Evolutionary conservation across 768 basidiomycete genomes (phyloP).

Genomic region (Russula olivacea): DNA sequence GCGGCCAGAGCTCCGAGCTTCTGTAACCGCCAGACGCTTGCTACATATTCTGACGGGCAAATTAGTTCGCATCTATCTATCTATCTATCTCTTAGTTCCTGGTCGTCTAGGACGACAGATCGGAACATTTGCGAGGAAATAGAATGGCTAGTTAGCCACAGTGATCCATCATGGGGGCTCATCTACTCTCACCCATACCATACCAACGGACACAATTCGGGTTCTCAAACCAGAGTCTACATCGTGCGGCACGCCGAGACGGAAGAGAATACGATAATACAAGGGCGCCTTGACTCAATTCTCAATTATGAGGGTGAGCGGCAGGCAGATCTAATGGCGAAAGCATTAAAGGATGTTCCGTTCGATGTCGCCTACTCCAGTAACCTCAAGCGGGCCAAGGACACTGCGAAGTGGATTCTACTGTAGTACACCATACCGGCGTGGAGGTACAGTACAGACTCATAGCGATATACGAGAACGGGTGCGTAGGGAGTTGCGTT

Average conservation of each 20-base stretch:
- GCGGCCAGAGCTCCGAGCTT: no score
- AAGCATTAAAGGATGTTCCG: constrained; percentile 45
- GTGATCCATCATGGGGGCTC: no score
- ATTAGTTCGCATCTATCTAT: no score
- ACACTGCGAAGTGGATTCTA: constrained; percentile 70
- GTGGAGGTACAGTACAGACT: constrained; percentile 39
- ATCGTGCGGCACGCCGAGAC: constrained; percentile 79
- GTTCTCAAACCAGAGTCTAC: constrained; percentile 37
- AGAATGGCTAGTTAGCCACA: no score
- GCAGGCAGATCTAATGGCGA: constrained; percentile 54
- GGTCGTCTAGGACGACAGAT: no score
- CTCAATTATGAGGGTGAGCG: constrained; percentile 56
- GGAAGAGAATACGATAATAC: constrained; percentile 62
- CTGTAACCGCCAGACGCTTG: not conserved
- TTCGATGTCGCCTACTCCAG: constrained; percentile 64
- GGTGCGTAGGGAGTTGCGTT: constrained; percentile 37
- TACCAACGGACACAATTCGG: constrained; percentile 35
- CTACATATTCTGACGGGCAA: no score
- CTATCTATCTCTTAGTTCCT: no score
- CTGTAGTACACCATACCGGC: constrained; percentile 44
- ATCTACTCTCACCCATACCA: not conserved
- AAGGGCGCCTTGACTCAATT: constrained; percentile 67
- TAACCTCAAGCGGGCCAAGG: constrained; percentile 61
- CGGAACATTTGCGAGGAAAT: no score
- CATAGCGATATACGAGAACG: constrained; percentile 57